These are phyloP conservation scores for Homolaphlyctis polyrhiza DNA, from an alignment of 371 early-diverging fungal genomes.

Conservation along the genomic window DNA sequence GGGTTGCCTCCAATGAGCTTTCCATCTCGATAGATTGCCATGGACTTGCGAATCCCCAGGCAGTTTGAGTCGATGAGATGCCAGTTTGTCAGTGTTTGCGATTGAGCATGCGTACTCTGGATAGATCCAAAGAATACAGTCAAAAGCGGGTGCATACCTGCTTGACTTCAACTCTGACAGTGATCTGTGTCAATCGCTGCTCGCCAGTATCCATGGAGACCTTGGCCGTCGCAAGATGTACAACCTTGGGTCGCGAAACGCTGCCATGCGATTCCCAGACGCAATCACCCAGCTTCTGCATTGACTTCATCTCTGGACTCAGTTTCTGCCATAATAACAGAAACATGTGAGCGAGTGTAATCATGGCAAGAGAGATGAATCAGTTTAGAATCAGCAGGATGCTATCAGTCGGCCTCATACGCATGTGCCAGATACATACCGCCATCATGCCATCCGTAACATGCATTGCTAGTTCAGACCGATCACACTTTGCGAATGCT, in stretches of 20 bases:
- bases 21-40: conserved; percentile 11
- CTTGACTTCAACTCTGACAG: conserved; percentile 11
- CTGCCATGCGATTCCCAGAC: conserved; percentile 19
- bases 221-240: conserved; percentile 13
- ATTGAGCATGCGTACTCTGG: background rate
- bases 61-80: background rate
- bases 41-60: conserved; percentile 7
- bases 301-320: conserved; percentile 12
- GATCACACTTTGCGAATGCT: conserved; percentile 22
- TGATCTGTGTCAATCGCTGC: conserved; percentile 12
- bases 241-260: conserved; percentile 5
- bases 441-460: conserved; percentile 18
- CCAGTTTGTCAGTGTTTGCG: background rate
- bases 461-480: background rate
- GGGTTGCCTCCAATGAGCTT: conserved; percentile 18
- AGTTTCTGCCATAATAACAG: conserved; percentile 6
- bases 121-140: background rate
- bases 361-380: background rate
- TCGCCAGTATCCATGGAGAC: conserved; percentile 6
- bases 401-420: too few species aligned
- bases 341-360: background rate
- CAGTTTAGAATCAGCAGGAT: background rate
- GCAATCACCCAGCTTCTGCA: background rate
- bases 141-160: conserved; percentile 7
- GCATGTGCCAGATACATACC: conserved; percentile 9